Base-by-base conservation (phyloP, 176 grass and related monocot genomes). In the Zea luxurians region DNA sequence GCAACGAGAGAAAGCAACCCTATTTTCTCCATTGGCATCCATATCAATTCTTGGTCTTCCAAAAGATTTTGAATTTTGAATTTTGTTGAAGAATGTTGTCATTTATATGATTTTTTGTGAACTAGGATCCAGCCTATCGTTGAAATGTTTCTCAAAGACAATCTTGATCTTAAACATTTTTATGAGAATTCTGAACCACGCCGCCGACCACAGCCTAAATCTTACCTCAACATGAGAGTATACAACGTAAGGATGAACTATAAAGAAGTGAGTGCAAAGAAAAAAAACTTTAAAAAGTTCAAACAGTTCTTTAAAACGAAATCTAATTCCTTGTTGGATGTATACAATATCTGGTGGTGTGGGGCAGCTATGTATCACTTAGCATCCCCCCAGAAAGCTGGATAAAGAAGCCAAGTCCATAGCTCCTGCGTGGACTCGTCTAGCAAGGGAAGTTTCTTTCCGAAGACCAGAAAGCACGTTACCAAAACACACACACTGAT, bases 311-410 rank as follows among this genome's bases (percentile, higher is more conserved):
- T 61, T 62, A 27, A 62, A 27, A 62, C 4, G 60, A 35, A 62
- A 81, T 80, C 76, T 77, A 73, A 76, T 88, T 84, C 71, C 48
- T 71, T 21, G 67, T 59, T 83, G 58, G 38, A 35, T 66, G 10
- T 47, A 58, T 58, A 78, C 48, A 54, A 66, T 52, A 43, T 47
- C 59, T 49, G 73, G 27, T 82, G 73, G 66, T 49, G 52, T 69
- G 64, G 37, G 48, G 48, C 76, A 34, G 48, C 62, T 55, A 42
- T 43, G 48, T 60, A 68, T 58, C 54, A 13, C 34, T 85, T 73
- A 21, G 76, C 76, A 59, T 85, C 35, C 42, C 16, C 16, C 27
- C 27, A 27, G 1, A 64, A 84, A 66, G 21, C 17, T 43, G 34
- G 10, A 53, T 47, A 43, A 42, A 73, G 67, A 54, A 79, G 35